phyloP scores from a whole-genome alignment of 2,329 filamentous ascomycete genomes.

The Aspergillus piperis region DNA sequence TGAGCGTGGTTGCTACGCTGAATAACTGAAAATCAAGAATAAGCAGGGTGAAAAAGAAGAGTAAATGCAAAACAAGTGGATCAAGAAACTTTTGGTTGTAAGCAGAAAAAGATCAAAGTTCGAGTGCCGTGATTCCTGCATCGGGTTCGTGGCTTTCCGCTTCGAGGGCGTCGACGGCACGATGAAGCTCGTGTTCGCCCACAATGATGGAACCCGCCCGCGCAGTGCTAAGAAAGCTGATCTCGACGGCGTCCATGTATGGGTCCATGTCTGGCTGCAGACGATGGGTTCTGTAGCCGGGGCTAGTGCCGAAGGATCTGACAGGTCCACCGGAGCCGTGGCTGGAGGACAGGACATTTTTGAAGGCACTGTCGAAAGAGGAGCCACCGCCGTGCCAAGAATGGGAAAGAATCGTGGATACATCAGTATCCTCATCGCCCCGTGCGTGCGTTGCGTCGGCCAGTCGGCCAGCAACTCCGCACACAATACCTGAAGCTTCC shows the following conservation, averaged over 20 bases:
- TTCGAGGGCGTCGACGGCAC: slow-evolving; percentile 70
- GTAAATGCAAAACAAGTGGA: neutral
- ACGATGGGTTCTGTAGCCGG: slow-evolving; percentile 27
- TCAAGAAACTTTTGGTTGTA: neutral
- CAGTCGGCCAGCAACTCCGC: slow-evolving; percentile 82
- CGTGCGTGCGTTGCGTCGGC: slow-evolving; percentile 67
- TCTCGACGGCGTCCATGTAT: slow-evolving; percentile 60
- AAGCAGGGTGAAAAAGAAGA: neutral
- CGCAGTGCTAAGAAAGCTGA: slow-evolving; percentile 89
- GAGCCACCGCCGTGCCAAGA: slow-evolving; percentile 19
- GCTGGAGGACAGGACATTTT: slow-evolving; percentile 13
- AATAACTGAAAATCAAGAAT: neutral
- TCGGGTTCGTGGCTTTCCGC: slow-evolving; percentile 34
- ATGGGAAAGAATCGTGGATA: slow-evolving; percentile 18
- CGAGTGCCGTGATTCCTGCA: slow-evolving; percentile 15
- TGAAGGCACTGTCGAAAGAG: slow-evolving; percentile 18
- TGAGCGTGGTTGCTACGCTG: neutral
- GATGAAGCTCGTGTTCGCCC: slow-evolving; percentile 69
- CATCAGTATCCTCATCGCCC: slow-evolving; percentile 34
- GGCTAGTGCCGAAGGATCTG: slow-evolving; percentile 14
- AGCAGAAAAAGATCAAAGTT: slow-evolving; percentile 6
- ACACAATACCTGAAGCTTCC: slow-evolving; percentile 92
- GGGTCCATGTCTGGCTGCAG: slow-evolving; percentile 35
- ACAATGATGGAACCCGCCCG: slow-evolving; percentile 88
- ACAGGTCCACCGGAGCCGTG: slow-evolving; percentile 19